Evolutionary conservation across 768 basidiomycete species (phyloP).

Genomic region (Epithele typhae): DNA sequence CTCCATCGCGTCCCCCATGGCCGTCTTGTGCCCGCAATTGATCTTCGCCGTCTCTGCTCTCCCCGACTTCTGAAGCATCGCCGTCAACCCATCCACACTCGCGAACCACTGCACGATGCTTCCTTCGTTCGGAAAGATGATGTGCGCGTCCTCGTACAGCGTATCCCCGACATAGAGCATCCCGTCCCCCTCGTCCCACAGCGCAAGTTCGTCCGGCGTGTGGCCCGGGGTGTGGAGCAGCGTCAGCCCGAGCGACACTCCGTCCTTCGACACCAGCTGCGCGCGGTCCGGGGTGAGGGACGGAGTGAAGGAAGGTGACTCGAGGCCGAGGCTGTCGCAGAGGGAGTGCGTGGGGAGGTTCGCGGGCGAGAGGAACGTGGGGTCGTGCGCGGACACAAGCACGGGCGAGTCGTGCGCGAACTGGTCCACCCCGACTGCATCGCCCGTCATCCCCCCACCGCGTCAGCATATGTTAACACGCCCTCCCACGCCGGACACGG

Average conservation of each 20-base stretch:
- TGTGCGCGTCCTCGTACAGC: slow-evolving; percentile 49
- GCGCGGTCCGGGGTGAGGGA: slow-evolving; percentile 41
- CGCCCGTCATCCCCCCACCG: not conserved
- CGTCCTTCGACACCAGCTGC: slow-evolving; percentile 25
- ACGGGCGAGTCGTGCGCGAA: slow-evolving; percentile 45
- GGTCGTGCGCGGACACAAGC: slow-evolving; percentile 44
- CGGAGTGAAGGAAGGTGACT: slow-evolving; percentile 42
- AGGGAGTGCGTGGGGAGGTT: slow-evolving; percentile 43
- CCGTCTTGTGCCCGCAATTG: slow-evolving; percentile 49
- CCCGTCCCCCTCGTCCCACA: slow-evolving; percentile 44
- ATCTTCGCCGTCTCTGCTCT: slow-evolving; percentile 25
- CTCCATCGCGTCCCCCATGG: slow-evolving; percentile 39
- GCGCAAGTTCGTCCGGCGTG: slow-evolving; percentile 53
- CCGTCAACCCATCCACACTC: slow-evolving; percentile 39
- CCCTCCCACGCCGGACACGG: not conserved
- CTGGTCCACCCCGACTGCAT: slow-evolving; percentile 44
- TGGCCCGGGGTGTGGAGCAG: slow-evolving; percentile 57
- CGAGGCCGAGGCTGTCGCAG: slow-evolving; percentile 38
- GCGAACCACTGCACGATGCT: slow-evolving; percentile 48
- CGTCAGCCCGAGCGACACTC: slow-evolving; percentile 31
- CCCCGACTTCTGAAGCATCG: slow-evolving; percentile 29
- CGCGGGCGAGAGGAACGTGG: slow-evolving; percentile 37
- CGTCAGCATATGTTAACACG: not conserved
- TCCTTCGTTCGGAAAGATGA: slow-evolving; percentile 52
- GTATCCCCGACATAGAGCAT: slow-evolving; percentile 58